These are phyloP conservation scores for Lasiodiplodia sp. DNA, from an alignment of 2,329 filamentous ascomycete species.

Conservation along the genomic window DNA sequence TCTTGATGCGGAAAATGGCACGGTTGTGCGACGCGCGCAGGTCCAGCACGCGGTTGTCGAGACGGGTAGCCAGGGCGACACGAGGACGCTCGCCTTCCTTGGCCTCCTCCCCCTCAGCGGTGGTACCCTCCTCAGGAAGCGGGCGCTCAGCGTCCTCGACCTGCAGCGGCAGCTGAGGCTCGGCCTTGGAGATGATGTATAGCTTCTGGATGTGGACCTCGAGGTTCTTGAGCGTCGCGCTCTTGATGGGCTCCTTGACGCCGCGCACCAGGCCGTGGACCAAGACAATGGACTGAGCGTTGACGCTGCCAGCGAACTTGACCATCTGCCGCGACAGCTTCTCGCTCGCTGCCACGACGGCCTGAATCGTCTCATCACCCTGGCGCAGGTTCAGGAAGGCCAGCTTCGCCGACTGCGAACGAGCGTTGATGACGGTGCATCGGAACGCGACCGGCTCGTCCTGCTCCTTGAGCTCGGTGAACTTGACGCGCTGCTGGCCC, in stretches of 20 bases:
- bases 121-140: constrained; percentile 55
- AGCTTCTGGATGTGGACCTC: constrained; percentile 91
- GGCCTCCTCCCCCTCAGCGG: constrained; percentile 54
- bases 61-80: constrained; percentile 81
- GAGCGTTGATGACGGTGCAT: constrained; percentile 84
- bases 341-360: constrained; percentile 70
- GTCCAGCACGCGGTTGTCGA: constrained; percentile 93
- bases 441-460: constrained; percentile 71
- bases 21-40: constrained; percentile 91
- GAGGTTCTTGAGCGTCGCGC: constrained; percentile 77
- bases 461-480: constrained; percentile 52
- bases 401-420: constrained; percentile 89
- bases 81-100: constrained; percentile 65
- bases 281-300: constrained; percentile 80
- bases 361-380: constrained; percentile 80
- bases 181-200: constrained; percentile 74
- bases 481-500: constrained; percentile 62
- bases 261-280: constrained; percentile 83
- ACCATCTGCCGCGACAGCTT: constrained; percentile 86
- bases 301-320: constrained; percentile 81
- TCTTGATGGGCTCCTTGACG: constrained; percentile 87
- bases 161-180: constrained; percentile 67
- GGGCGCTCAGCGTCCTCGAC: constrained; percentile 61
- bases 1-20: constrained; percentile 78
- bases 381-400: constrained; percentile 86